Conservation (phyloP, 352 stramenopile genomes). For the Globisporangium spinosum region DNA sequence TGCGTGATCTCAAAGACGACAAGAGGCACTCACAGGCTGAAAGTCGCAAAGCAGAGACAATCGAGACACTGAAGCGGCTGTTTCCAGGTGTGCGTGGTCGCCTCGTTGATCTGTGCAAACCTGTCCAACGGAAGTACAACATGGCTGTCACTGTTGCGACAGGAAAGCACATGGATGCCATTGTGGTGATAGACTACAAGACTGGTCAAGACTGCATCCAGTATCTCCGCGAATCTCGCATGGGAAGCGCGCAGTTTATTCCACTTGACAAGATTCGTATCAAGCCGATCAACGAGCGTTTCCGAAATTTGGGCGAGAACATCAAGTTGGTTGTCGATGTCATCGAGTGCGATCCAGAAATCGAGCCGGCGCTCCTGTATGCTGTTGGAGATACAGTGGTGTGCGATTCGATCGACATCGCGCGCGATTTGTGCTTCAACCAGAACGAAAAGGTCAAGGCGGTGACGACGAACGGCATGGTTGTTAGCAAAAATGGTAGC, state of each 20-base stretch:
- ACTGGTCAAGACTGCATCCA: slow-evolving; percentile 85
- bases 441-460: slow-evolving; percentile 86
- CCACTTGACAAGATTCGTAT: slow-evolving; percentile 93
- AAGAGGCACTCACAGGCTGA: slow-evolving; percentile 91
- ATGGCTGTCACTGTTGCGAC: slow-evolving; percentile 96
- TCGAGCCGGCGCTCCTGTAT: slow-evolving; percentile 93
- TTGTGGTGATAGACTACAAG: slow-evolving; percentile 78
- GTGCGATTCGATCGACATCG: slow-evolving; percentile 93
- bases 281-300: slow-evolving; percentile 92
- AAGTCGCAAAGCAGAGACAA: slow-evolving; percentile 63
- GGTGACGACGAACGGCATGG: slow-evolving; percentile 93
- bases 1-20: slow-evolving; percentile 92
- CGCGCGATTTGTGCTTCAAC: slow-evolving; percentile 80
- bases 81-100: slow-evolving; percentile 93
- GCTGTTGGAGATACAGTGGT: slow-evolving; percentile 95
- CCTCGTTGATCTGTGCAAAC: slow-evolving; percentile 96
- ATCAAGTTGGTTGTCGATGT: slow-evolving; percentile 96
- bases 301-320: slow-evolving; percentile 86
- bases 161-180: slow-evolving; percentile 97
- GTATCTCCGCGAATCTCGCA: slow-evolving; percentile 94
- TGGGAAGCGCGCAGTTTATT: slow-evolving; percentile 95
- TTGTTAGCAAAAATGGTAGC: slow-evolving; percentile 97
- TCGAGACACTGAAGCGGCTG: slow-evolving; percentile 82
- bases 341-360: slow-evolving; percentile 91
- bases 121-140: slow-evolving; percentile 95